Evolutionary conservation across 306 rosid species (phyloP), one percentile per base, ranked within the genome.

Genomic region (Medicago ruthenica): DNA sequence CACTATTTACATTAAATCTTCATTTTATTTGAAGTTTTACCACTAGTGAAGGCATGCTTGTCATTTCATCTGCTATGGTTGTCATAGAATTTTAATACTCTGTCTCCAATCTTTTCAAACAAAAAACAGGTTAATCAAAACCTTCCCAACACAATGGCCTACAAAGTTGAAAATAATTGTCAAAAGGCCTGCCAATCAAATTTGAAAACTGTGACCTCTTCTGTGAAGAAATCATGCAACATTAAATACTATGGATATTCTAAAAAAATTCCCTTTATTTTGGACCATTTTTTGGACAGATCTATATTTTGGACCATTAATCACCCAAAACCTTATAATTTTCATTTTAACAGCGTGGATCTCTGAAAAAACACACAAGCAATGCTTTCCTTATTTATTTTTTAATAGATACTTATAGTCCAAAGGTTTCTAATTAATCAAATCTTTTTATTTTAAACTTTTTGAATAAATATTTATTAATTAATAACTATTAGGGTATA

Each of bases 121-220:
- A 18, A 17, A 16, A 61, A 45, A 45, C 14, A 12, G 51, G n/a
- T 45, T 0, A 40, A 40, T 40, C 3, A 45, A 45, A 34, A 31
- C 8, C 13, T 16, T 20, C 31, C 7, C 15, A 61, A 34, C 72
- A 64, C 18, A 6, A 6, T n/a, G 57, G 45, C 57, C 80, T 65
- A 65, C 57, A n/a, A 20, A 37, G 40, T 20, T 64, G 64, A 11
- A 50, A 40, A 64, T 36, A 41, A 64, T 36, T 0, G 51, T 62
- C 71, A 42, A 48, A 65, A 64, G 63, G 12, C 41, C 27, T 17
- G 64, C 71, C 37, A 47, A 36, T 62, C 48, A 62, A 22, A 48
- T 9, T 53, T 48, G 50, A 62, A 63, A 12, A 63, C 11, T 36
- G 48, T 36, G 59, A 64, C 18, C 6, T 45, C 27, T 70, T 24